These are phyloP conservation scores for Aspergillus udagawae DNA, from an alignment of 2,329 filamentous ascomycete genomes.

Conservation along the genomic window DNA sequence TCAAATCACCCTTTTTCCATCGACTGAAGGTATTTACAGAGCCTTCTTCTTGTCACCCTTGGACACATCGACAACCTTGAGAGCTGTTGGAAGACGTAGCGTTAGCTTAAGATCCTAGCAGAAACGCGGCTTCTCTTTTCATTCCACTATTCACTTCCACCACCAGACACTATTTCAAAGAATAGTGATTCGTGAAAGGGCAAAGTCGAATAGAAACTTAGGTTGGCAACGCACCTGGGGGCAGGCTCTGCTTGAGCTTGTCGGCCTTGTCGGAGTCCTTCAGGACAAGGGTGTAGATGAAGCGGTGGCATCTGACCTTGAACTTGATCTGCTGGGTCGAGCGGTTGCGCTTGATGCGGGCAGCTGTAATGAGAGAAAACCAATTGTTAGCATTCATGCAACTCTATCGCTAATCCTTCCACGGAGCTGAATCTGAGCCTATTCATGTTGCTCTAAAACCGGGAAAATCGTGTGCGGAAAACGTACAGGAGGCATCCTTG, in stretches of 20 bases:
- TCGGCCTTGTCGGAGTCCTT: slow-evolving; percentile 99
- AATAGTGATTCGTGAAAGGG: background rate
- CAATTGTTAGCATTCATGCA: slow-evolving; percentile 11
- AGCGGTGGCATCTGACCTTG: slow-evolving; percentile 98
- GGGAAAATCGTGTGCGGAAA: slow-evolving; percentile 3
- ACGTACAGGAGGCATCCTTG: slow-evolving; percentile 99
- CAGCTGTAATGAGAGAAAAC: slow-evolving; percentile 54
- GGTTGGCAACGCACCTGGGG: slow-evolving; percentile 71
- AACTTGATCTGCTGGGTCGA: slow-evolving; percentile 95
- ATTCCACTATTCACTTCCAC: background rate
- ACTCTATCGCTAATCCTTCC: slow-evolving; percentile 2
- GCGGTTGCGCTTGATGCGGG: slow-evolving; percentile 94
- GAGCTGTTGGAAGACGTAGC: slow-evolving; percentile 27
- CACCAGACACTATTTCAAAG: background rate
- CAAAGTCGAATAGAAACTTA: background rate
- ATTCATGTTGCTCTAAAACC: background rate
- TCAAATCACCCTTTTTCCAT: slow-evolving; percentile 22
- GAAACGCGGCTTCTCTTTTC: background rate
- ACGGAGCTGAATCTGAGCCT: slow-evolving; percentile 3
- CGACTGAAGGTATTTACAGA: slow-evolving; percentile 33
- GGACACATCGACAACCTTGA: slow-evolving; percentile 44
- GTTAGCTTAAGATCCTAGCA: slow-evolving; percentile 17
- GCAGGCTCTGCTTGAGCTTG: slow-evolving; percentile 99
- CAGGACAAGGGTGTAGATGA: slow-evolving; percentile 97
- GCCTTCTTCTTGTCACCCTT: slow-evolving; percentile 45